Evolutionary conservation across 2,329 filamentous ascomycete genomes (phyloP).

Genomic region (Stagonosporopsis tanaceti): DNA sequence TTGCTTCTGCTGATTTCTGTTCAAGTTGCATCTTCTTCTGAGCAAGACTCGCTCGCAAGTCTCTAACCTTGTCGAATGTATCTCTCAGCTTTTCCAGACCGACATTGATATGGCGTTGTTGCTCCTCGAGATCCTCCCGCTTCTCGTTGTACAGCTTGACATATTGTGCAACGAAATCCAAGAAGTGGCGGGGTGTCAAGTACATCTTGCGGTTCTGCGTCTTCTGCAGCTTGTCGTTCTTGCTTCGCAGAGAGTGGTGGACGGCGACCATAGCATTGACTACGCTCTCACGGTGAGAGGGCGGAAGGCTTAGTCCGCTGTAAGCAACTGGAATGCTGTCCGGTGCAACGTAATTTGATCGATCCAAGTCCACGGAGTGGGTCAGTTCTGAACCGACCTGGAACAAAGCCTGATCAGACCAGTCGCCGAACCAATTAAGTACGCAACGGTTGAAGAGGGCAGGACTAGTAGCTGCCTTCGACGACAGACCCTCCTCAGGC

Average conservation of each 20-base stretch:
- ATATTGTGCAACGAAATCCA: constrained; percentile 98
- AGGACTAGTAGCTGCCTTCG: constrained; percentile 96
- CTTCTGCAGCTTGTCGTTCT: constrained; percentile 86
- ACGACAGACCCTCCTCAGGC: constrained; percentile 90
- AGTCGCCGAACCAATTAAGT: constrained; percentile 99
- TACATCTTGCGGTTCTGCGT: constrained; percentile 94
- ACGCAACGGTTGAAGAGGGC: constrained; percentile 99
- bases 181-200: constrained; percentile 93
- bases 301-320: constrained; percentile 81
- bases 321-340: constrained; percentile 95
- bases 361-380: constrained; percentile 93
- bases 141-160: constrained; percentile 98
- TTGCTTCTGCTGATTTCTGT: constrained; percentile 92
- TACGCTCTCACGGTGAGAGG: constrained; percentile 88
- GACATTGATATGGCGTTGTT: constrained; percentile 97
- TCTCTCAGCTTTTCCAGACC: constrained; percentile 96
- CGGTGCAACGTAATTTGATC: constrained; percentile 82
- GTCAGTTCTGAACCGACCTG: constrained; percentile 97
- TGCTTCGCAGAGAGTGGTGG: constrained; percentile 89
- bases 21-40: constrained; percentile 95
- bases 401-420: constrained; percentile 98
- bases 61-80: constrained; percentile 95
- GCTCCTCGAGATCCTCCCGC: constrained; percentile 96
- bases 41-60: constrained; percentile 87
- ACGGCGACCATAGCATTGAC: constrained; percentile 99